Evolutionary conservation across 108 stramenopile genomes (phyloP), one percentile per base, ranked within the genome.

Genomic region (Cyclotella choctawhatcheeana): DNA sequence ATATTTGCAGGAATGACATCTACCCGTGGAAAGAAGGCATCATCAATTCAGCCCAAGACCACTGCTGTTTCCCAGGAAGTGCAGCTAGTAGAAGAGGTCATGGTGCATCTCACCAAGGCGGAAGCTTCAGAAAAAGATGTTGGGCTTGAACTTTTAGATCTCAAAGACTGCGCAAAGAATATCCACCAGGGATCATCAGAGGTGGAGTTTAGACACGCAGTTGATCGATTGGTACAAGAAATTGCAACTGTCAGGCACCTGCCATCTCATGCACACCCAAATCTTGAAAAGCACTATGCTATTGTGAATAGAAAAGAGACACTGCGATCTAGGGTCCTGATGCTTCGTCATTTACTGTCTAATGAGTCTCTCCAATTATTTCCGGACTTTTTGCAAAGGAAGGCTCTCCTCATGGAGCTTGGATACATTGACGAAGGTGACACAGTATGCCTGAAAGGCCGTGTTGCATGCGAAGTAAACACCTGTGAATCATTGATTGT

Each of bases 401-500:
- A 48, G 47, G 70, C 82, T 3, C 86, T 98, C 32, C 88, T 99
- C n/a, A 64, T 82, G 56, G 79, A 84, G n/a, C 84, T 97, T 37
- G 96, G 96, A 0, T 96, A 97, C 67, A 71, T 97, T 31, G 87
- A 95, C 58, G 82, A 88, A 45, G 85, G 91, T 60, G 93, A 93
- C 45, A 88, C 93, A 34, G 97, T 98, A 34, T 76, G 82, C 52
- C 86, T 97, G 27, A 98, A 99, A 69, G 99, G 99, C 13, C 84
- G 97, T 30, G 98, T 97, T 6, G 96, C 96, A 20, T 97, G 96
- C 59, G 97, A 98, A 71, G 86, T 97, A 10, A 97, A 95, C 79
- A 95, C 97, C 0, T 96, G 93, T 53, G 92, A 97, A 58, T 97
- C 97, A 58, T 82, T 99, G 27, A 87, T 98, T 47, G 91, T 95